Evolutionary conservation across 2,329 filamentous ascomycete genomes (phyloP).

Genomic region (Apiospora hydei): DNA sequence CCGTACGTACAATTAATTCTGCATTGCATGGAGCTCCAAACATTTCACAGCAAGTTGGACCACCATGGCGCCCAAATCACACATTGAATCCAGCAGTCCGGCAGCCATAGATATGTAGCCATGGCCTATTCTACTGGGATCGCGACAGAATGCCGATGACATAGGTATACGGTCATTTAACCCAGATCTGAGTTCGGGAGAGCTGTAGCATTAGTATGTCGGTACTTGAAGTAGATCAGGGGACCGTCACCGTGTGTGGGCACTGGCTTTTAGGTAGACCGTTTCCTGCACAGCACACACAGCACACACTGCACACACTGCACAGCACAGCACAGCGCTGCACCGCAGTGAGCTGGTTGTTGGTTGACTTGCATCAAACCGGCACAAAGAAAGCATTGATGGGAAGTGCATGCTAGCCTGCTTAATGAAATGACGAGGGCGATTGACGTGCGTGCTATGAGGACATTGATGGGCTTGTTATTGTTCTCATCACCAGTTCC

Average conservation of each 20-base stretch:
- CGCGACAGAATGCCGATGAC: background rate
- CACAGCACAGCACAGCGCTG: background rate
- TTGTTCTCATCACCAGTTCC: background rate
- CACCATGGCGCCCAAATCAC: background rate
- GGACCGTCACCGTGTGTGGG: conserved; percentile 12
- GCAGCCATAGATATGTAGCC: background rate
- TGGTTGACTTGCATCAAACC: conserved; percentile 10
- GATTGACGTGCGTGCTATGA: background rate
- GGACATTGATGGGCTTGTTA: background rate
- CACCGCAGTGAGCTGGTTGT: conserved; percentile 1
- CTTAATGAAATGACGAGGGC: background rate
- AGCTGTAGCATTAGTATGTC: conserved; percentile 1
- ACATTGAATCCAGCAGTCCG: background rate
- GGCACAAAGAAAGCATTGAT: conserved; percentile 3
- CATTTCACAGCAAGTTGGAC: background rate
- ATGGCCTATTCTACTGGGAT: background rate
- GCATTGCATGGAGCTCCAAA: background rate
- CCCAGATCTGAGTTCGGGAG: conserved; percentile 15
- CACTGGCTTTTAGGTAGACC: background rate
- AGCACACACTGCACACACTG: background rate
- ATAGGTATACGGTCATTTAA: background rate
- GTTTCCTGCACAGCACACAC: background rate
- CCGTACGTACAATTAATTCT: background rate
- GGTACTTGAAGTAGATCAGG: conserved; percentile 12
- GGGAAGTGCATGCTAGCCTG: background rate